Evolutionary conservation across 352 stramenopile species (phyloP), one percentile per base, ranked within the genome.

Genomic region (Pythium aphanidermatum): DNA sequence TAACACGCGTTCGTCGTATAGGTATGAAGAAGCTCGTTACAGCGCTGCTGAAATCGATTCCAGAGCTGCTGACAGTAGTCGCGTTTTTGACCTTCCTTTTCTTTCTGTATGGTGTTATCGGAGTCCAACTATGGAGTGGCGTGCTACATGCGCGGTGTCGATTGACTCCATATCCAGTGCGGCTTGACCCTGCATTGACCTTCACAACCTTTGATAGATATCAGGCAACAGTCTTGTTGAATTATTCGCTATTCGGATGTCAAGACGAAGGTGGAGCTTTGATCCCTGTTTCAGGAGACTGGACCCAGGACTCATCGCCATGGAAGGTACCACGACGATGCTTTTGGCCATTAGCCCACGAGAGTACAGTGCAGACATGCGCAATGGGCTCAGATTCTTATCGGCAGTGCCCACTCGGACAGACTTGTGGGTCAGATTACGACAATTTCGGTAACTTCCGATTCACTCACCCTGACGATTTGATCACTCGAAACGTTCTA

Each of bases 301-400:
- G 68, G 68, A 76, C 64, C 1, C 72, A 82, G 16, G 64, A 77
- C 34, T 62, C 60, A 1, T 79, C 68, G 8, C 59, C 66, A 13
- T 87, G 72, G 75, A 66, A 33, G 37, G 79, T 13, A 0, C 61
- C 77, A 27, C 68, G 77, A 26, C 31, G 88, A 30, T 97, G 88
- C 49, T 95, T 91, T 54, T 97, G 89, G 89, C 86, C 86, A 4
- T 54, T 96, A 35, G 83, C 95, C 40, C 44, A 74, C 2, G 84
- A 97, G 53, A 55, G 50, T 3, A 52, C 55, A 5, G 48, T 56
- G 31, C 66, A 74, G 41, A 68, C 78, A 0, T 85, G 91, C 29
- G 87, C 84, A 31, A 37, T 81, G 4, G 34, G 60, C 14, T 46
- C 62, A 10, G 36, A 36, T 2, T 46, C 58, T 3, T 70, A 69